phyloP scores from a whole-genome alignment of 345 rosid genomes.

The Populus nigra region DNA sequence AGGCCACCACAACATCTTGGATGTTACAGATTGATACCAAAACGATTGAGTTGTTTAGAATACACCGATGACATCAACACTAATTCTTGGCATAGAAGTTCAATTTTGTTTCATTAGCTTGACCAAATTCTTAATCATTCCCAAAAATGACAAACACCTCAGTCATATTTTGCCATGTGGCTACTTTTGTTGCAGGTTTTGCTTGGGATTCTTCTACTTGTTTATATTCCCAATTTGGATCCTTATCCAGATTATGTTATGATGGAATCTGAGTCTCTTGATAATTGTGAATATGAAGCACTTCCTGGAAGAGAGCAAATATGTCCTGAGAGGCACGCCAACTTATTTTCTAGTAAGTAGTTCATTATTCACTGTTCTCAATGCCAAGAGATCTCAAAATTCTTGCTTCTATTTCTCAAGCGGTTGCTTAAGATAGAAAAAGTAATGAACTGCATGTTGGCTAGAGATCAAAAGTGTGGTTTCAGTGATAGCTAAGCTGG shows the following conservation, averaged over 20 bases:
- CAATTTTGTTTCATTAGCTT: neutral
- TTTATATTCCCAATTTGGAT: slow-evolving; percentile 28
- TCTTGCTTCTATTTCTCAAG: neutral
- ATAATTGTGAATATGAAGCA: slow-evolving; percentile 27
- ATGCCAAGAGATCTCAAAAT: neutral
- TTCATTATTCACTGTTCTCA: neutral
- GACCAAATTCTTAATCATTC: neutral
- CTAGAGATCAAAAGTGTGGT: neutral
- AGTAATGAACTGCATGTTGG: neutral
- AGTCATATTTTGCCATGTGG: neutral
- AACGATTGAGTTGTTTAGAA: neutral
- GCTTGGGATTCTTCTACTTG: slow-evolving; percentile 27
- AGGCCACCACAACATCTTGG: neutral
- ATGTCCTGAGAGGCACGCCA: slow-evolving; percentile 34
- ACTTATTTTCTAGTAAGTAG: slow-evolving; percentile 27
- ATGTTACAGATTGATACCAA: neutral
- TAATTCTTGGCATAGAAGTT: neutral
- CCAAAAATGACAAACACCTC: neutral
- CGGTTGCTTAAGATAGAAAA: neutral
- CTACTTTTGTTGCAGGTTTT: slow-evolving; percentile 18
- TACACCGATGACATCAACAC: neutral
- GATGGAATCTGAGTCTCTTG: slow-evolving; percentile 16
- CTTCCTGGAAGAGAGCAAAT: slow-evolving; percentile 28
- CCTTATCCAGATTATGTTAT: slow-evolving; percentile 28
- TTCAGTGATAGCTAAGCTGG: neutral